Conservation (phyloP, 345 rosid species). For the Bruguiera parviflora region DNA sequence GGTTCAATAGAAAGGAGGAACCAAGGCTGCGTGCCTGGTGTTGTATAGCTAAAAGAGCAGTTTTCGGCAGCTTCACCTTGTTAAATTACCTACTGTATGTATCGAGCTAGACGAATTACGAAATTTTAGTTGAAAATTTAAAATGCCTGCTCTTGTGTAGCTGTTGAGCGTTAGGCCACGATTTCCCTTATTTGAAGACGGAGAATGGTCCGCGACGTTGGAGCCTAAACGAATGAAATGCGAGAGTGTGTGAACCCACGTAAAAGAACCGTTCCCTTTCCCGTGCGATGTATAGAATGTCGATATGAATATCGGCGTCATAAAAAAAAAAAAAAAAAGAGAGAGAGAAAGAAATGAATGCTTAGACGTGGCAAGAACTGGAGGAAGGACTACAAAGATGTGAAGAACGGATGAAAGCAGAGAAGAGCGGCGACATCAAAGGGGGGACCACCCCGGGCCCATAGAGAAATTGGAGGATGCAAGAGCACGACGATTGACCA, state of each 20-base stretch:
- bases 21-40: constrained; percentile 1
- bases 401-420: not conserved
- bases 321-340: too few species aligned
- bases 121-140: too few species aligned
- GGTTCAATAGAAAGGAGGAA: constrained; percentile 1
- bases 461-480: not conserved
- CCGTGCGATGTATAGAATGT: too few species aligned
- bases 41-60: constrained; percentile 20
- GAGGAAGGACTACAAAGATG: not conserved
- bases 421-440: not conserved
- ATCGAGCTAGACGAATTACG: not conserved
- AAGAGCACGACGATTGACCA: not conserved
- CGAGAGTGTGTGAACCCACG: too few species aligned
- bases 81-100: constrained; percentile 7
- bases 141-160: too few species aligned
- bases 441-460: not conserved
- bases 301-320: too few species aligned
- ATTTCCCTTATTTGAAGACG: too few species aligned
- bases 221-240: too few species aligned
- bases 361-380: not conserved
- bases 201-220: too few species aligned
- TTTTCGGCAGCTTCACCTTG: constrained; percentile 9
- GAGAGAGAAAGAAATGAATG: not conserved
- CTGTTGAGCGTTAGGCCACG: too few species aligned
- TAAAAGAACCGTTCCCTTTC: too few species aligned